These are phyloP conservation scores for Vitis rupestris DNA, from an alignment of 164 flowering plant genomes.

Conservation along the genomic window DNA sequence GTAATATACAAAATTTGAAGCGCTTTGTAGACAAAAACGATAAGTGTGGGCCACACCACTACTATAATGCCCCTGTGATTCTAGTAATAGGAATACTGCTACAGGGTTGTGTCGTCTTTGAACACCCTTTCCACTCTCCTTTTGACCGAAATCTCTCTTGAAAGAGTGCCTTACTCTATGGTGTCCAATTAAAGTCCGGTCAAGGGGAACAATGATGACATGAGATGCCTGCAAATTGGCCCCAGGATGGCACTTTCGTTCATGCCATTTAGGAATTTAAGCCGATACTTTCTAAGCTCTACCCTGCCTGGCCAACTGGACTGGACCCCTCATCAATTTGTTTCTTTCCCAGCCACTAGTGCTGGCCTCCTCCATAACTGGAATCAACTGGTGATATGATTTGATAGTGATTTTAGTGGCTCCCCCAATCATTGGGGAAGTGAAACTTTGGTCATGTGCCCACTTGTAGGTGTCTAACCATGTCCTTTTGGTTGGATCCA, in stretches of 20 bases:
- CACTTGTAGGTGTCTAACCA: too few relatives aligned
- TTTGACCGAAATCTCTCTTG: not conserved
- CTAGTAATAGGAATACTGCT: not conserved
- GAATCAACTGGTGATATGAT: too few relatives aligned
- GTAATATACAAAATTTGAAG: not conserved
- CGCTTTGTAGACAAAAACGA: not conserved
- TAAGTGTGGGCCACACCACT: not conserved
- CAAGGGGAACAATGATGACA: not conserved
- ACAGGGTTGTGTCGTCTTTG: not conserved
- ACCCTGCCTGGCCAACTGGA: not conserved
- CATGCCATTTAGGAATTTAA: not conserved
- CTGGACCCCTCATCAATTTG: too few relatives aligned
- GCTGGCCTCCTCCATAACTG: too few relatives aligned
- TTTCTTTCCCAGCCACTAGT: too few relatives aligned
- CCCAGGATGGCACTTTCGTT: not conserved
- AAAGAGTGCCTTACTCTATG: not conserved
- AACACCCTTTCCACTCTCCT: not conserved
- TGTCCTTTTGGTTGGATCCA: too few relatives aligned
- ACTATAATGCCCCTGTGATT: not conserved
- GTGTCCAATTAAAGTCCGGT: not conserved
- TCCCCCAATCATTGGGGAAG: too few relatives aligned
- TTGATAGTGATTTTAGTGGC: too few relatives aligned
- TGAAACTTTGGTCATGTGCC: too few relatives aligned
- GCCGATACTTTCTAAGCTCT: not conserved
- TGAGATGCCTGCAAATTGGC: not conserved